Percentiles rank a stretch among this genome's conserved stretches.
Evolutionary conservation across 148 eudicot species (phyloP).

Genomic region (Oxyria digyna): DNA sequence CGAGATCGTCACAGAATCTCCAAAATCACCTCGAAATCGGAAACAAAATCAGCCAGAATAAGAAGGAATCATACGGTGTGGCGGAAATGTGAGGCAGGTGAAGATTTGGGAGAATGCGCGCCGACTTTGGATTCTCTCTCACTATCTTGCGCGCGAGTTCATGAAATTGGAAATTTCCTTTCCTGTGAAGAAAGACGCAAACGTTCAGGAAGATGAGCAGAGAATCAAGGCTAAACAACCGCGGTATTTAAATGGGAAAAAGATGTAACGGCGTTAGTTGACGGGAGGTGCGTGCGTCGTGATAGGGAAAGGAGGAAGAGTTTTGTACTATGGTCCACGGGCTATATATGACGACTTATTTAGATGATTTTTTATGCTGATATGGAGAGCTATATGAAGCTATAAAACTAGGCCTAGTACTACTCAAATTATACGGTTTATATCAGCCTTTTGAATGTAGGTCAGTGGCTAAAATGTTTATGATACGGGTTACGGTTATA

Average conservation of each 20-base stretch:
- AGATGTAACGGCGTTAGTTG: neutral
- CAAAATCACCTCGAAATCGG: neutral
- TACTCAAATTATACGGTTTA: neutral
- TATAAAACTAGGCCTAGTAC: neutral
- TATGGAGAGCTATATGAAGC: neutral
- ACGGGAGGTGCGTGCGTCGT: constrained; percentile 1
- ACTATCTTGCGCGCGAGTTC: neutral
- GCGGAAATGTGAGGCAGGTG: neutral
- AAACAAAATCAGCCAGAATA: neutral
- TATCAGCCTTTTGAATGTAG: neutral
- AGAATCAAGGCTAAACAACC: constrained; percentile 10
- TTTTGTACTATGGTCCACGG: neutral
- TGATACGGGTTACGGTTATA: too few species aligned
- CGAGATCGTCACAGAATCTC: neutral
- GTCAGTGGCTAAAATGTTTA: too few species aligned
- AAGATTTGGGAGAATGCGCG: neutral
- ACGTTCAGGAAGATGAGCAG: constrained; percentile 3
- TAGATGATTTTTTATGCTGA: neutral
- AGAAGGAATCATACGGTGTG: neutral
- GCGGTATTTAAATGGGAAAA: constrained; percentile 24
- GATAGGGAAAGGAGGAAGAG: neutral
- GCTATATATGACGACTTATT: neutral
- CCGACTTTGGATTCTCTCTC: constrained; percentile 4
- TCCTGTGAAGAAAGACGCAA: neutral
- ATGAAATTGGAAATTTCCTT: neutral